Base-by-base conservation (phyloP, 2,329 filamentous ascomycete genomes). In the Pyricularia grisea region DNA sequence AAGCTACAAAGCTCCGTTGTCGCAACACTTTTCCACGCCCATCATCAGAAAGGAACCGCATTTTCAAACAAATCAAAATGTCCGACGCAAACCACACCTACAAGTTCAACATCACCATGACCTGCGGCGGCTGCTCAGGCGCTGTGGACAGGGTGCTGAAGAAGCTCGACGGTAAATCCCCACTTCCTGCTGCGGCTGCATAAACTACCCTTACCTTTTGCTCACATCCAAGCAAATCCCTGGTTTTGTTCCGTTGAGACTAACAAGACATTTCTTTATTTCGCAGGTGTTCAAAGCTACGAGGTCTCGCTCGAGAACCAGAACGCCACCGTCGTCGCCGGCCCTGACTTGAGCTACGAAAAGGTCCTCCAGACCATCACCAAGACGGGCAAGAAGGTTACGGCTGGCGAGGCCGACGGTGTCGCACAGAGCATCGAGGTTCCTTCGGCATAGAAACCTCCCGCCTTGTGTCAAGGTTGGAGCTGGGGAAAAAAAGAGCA, bases 321-420 rank as follows among this genome's bases (percentile, higher is more conserved):
- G 79, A 93, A 87, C 71, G 94, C 93, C 72, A 88, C 88, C 73
- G 87, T 98, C 74, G 83, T 90, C 74, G 88, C 93, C 72, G 87
- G 89, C 73, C 83, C 88, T 4, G 83, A 81, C 69, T 85, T 96
- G 72, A 83, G 87, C 70, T 97, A 94, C 83, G 88, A 92, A 73
- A 92, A 88, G 66, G 92, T 97, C 70, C 88, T 97, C 71, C 85
- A 87, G 77, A 96, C 92, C 79, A 97, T 97, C 79, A 89, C 91
- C 85, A 97, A 97, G 88, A 97, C 94, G 14, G 94, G 94, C 76
- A 97, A 97, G 88, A 91, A 90, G 76, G 89, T 97, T 78, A 96
- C 91, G 80, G 88, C 85, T 31, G 91, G 86, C 73, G 87, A 88
- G 82, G 90, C 85, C 28, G 90, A 94, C 77, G 91, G 91, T 68